Evolutionary conservation across 2,329 filamentous ascomycete genomes (phyloP).

Genomic region (Penicillium sp.): DNA sequence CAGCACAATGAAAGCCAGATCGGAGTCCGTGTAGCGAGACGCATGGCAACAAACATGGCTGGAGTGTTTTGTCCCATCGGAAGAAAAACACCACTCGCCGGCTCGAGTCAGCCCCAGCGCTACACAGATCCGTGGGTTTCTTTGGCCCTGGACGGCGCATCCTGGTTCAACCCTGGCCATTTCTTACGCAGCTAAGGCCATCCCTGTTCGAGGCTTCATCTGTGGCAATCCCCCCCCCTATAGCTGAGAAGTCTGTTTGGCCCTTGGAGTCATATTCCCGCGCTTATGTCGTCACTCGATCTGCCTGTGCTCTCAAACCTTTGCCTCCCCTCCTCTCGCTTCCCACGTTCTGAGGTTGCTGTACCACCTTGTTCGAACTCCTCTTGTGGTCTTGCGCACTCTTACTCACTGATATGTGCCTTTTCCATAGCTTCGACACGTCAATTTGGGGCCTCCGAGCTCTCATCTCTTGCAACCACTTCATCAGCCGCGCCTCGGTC

Average conservation of each 20-base stretch:
- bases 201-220: conserved; percentile 19
- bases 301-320: conserved; percentile 16
- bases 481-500: conserved; percentile 27
- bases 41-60: conserved; percentile 8
- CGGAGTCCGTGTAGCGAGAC: conserved; percentile 7
- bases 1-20: conserved; percentile 10
- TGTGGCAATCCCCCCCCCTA: conserved; percentile 10
- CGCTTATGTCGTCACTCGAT: conserved; percentile 18
- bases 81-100: conserved; percentile 18
- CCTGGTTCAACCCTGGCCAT: conserved; percentile 17
- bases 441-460: conserved; percentile 26
- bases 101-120: conserved; percentile 10
- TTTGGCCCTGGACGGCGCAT: conserved; percentile 19
- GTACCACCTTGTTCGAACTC: conserved; percentile 16
- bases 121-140: conserved; percentile 20
- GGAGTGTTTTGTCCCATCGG: conserved; percentile 16
- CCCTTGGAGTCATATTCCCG: conserved; percentile 11
- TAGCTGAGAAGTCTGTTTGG: conserved; percentile 8
- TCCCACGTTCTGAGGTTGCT: conserved; percentile 20
- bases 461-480: conserved; percentile 27
- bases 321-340: conserved; percentile 2
- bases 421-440: conserved; percentile 29
- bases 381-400: conserved; percentile 5
- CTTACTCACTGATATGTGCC: conserved; percentile 18
- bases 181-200: conserved; percentile 16